These are phyloP conservation scores for Xenosphaeropsis pyriputrescens DNA, from an alignment of 2,329 filamentous ascomycete species.

Conservation along the genomic window DNA sequence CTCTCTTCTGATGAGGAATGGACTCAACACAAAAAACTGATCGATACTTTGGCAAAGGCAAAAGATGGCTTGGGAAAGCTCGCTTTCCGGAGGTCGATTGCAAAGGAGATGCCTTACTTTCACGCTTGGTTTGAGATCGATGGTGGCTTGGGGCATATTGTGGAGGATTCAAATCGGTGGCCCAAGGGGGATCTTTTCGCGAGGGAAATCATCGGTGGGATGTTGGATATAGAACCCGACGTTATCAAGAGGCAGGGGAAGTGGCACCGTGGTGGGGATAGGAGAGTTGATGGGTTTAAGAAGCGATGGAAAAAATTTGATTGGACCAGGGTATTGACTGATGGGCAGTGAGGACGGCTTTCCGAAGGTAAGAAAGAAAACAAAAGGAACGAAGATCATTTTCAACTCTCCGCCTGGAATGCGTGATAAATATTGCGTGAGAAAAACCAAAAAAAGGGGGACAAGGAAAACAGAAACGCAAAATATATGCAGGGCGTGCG, in stretches of 20 bases:
- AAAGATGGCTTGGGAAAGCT: slow-evolving; percentile 58
- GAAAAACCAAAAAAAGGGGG: no score
- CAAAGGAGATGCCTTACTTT: slow-evolving; percentile 97
- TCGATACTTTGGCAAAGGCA: slow-evolving; percentile 62
- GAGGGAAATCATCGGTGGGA: slow-evolving; percentile 79
- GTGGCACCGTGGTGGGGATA: slow-evolving; percentile 57
- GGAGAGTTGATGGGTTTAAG: slow-evolving; percentile 61
- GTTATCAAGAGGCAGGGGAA: slow-evolving; percentile 81
- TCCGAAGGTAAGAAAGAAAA: no score
- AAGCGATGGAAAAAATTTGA: slow-evolving; percentile 88
- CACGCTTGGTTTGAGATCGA: slow-evolving; percentile 93
- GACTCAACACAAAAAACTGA: slow-evolving; percentile 88
- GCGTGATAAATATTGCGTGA: no score
- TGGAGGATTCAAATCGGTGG: slow-evolving; percentile 78
- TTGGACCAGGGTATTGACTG: slow-evolving; percentile 51
- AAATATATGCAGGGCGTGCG: no score
- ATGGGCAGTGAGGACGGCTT: slow-evolving; percentile 7
- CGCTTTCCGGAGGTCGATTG: slow-evolving; percentile 70
- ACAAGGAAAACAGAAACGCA: no score
- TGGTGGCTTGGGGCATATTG: slow-evolving; percentile 80
- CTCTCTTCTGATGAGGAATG: slow-evolving; percentile 81
- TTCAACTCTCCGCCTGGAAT: no score
- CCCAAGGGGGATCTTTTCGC: slow-evolving; percentile 87
- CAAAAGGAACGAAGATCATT: no score
- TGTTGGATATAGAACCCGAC: slow-evolving; percentile 71